Percentiles rank a stretch among this genome's conserved stretches.
These are phyloP conservation scores for Phaeosphaeriaceae sp. DNA, from an alignment of 2,329 filamentous ascomycete species.

Conservation along the genomic window DNA sequence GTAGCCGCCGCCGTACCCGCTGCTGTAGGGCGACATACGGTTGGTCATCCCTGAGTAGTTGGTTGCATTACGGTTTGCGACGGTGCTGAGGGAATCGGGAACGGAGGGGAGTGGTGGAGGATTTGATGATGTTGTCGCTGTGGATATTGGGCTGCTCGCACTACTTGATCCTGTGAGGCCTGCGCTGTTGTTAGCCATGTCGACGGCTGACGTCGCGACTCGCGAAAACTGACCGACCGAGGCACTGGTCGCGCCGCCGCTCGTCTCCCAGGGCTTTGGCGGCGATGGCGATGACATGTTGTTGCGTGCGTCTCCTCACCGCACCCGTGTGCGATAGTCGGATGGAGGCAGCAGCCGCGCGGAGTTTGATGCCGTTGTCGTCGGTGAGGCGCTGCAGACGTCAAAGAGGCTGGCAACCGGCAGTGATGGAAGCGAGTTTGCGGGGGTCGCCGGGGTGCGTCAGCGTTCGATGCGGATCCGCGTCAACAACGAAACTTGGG, in stretches of 20 bases:
- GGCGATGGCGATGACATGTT: constrained; percentile 74
- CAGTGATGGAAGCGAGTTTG: constrained; percentile 26
- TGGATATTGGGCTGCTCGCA: constrained; percentile 50
- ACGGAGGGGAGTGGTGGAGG: constrained; percentile 79
- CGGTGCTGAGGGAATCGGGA: constrained; percentile 76
- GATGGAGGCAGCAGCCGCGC: constrained; percentile 10
- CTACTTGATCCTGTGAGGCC: constrained; percentile 40
- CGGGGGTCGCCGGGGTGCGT: constrained; percentile 29
- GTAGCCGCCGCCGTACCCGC: constrained; percentile 58
- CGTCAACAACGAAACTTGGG: constrained; percentile 6
- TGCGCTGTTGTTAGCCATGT: constrained; percentile 34
- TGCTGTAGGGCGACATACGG: constrained; percentile 59
- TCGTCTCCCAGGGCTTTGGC: constrained; percentile 96
- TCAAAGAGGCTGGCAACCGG: constrained; percentile 23
- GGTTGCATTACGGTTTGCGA: constrained; percentile 87
- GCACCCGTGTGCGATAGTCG: constrained; percentile 24
- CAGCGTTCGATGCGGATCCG: constrained; percentile 18
- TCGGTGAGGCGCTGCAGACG: constrained; percentile 16
- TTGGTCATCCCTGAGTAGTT: constrained; percentile 75
- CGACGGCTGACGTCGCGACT: constrained; percentile 16
- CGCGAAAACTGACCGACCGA: constrained; percentile 44
- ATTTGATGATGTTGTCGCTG: constrained; percentile 49
- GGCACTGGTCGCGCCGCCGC: constrained; percentile 63
- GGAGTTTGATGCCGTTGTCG: constrained; percentile 8
- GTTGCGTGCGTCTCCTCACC: constrained; percentile 31